Conservation (phyloP, 805 yeast genomes). For the Yarrowia yakushimensis region DNA sequence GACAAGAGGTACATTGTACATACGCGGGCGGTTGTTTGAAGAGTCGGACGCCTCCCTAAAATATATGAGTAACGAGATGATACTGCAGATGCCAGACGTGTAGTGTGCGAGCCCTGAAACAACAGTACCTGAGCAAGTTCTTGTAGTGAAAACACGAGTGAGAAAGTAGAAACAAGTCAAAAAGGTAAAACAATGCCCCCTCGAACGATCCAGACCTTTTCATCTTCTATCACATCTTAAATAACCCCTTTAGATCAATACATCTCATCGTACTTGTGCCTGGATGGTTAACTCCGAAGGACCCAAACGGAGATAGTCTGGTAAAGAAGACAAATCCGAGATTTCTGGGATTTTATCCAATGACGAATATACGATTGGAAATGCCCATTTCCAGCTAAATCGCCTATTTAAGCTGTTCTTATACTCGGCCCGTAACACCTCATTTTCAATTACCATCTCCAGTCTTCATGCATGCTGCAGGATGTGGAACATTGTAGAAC, state of each 20-base stretch:
- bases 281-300: neutral
- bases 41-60: neutral
- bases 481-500: conserved; percentile 6
- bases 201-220: too few species aligned
- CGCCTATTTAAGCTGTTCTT: neutral
- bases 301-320: neutral
- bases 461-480: conserved; percentile 5
- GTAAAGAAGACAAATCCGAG: neutral
- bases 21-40: neutral
- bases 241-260: neutral
- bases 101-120: too few species aligned
- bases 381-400: neutral
- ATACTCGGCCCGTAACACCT: neutral
- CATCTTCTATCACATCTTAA: too few species aligned
- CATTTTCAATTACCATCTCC: neutral
- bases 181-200: too few species aligned
- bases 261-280: neutral
- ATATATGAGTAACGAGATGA: conserved; percentile 16
- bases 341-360: neutral
- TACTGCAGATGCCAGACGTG: neutral
- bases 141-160: neutral
- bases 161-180: too few species aligned
- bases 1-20: conserved; percentile 23
- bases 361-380: neutral
- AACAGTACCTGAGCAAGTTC: too few species aligned